Percentiles rank a stretch among this genome's conserved stretches.
These are phyloP conservation scores for Parachaetomium inaequale DNA, from an alignment of 495 filamentous ascomycete genomes.

Conservation along the genomic window DNA sequence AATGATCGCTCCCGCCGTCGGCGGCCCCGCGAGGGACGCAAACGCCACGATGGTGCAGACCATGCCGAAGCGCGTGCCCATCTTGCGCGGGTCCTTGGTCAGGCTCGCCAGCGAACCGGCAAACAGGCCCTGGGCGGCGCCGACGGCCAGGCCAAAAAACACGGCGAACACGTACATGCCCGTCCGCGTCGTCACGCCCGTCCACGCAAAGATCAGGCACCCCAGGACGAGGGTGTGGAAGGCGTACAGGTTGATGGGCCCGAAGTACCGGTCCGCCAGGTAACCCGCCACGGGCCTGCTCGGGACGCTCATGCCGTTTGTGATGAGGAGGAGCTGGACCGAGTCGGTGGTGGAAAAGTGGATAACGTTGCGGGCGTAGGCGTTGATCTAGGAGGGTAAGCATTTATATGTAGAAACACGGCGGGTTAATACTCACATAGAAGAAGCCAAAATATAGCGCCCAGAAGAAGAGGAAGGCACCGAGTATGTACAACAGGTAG, in stretches of 20 bases:
- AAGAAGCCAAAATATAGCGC: constrained; percentile 46
- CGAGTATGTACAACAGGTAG: constrained; percentile 38
- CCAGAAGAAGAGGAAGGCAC: constrained; percentile 42
- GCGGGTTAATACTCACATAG: constrained; percentile 35
- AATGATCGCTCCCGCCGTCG: constrained; percentile 44
- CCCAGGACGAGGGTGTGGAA: constrained; percentile 33
- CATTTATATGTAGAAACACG: not conserved
- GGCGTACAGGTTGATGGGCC: constrained; percentile 41
- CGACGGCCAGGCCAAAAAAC: constrained; percentile 40
- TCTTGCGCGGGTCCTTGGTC: constrained; percentile 39
- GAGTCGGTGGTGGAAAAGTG: constrained; percentile 39
- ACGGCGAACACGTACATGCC: constrained; percentile 44
- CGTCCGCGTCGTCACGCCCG: constrained; percentile 31
- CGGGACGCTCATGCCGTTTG: constrained; percentile 41
- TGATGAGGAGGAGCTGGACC: constrained; percentile 42
- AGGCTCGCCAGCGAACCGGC: constrained; percentile 38
- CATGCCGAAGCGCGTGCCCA: constrained; percentile 47
- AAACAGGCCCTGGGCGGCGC: constrained; percentile 40
- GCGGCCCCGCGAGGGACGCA: constrained; percentile 43
- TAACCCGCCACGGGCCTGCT: constrained; percentile 38
- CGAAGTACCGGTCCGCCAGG: constrained; percentile 38
- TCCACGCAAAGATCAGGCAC: constrained; percentile 39
- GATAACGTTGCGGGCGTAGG: constrained; percentile 40
- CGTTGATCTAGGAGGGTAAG: constrained; percentile 30
- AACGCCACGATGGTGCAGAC: constrained; percentile 40